These are phyloP conservation scores for Sungouiella thailandica DNA, from an alignment of 805 yeast genomes.

Conservation along the genomic window DNA sequence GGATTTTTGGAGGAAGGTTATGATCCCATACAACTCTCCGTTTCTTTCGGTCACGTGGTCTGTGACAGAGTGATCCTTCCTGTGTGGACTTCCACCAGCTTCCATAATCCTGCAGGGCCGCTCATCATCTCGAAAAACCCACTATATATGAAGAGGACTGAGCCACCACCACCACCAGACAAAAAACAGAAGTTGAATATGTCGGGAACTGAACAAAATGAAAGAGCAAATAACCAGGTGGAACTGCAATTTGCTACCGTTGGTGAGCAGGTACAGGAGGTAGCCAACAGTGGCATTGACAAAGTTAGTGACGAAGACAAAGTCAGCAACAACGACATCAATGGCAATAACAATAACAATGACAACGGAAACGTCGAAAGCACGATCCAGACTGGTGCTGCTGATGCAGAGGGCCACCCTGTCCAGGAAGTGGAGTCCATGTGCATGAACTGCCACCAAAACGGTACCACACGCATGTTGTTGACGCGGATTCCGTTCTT, in stretches of 20 bases:
- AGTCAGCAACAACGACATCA: too few relatives aligned
- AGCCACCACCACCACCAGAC: constrained; percentile 1
- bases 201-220: constrained; percentile 5
- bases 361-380: too few relatives aligned
- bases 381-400: constrained; percentile 85
- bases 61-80: too few relatives aligned
- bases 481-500: constrained; percentile 89
- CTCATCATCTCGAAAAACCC: too few relatives aligned
- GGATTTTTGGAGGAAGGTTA: too few relatives aligned
- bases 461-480: constrained; percentile 78
- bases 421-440: constrained; percentile 93
- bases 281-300: constrained; percentile 46
- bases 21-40: too few relatives aligned
- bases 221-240: constrained; percentile 4
- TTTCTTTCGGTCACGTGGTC: too few relatives aligned
- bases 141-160: background rate
- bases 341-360: too few relatives aligned
- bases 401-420: constrained; percentile 84
- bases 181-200: constrained; percentile 14
- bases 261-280: constrained; percentile 23
- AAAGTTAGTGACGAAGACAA: too few relatives aligned
- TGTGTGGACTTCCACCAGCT: too few relatives aligned
- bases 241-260: constrained; percentile 21
- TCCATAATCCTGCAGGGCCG: too few relatives aligned
- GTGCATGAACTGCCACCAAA: constrained; percentile 91